These are phyloP conservation scores for Phytophthora pseudosyringae DNA, from an alignment of 352 stramenopile genomes.

Conservation along the genomic window DNA sequence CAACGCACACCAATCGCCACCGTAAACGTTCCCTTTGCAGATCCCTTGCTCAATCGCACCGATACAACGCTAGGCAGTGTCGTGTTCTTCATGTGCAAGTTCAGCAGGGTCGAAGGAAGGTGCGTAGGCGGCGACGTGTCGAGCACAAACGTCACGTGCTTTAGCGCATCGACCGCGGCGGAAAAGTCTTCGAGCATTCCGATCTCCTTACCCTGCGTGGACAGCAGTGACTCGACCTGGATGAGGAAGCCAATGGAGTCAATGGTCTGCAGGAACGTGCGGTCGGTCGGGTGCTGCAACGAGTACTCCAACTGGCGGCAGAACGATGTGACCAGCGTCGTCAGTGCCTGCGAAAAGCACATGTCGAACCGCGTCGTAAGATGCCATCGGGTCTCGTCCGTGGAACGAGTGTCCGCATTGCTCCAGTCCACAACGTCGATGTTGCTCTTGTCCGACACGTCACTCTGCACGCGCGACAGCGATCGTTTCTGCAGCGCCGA, in stretches of 20 bases:
- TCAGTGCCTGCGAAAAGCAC: slow-evolving; percentile 81
- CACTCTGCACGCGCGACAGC: slow-evolving; percentile 56
- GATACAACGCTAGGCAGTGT: slow-evolving; percentile 77
- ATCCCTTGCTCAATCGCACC: slow-evolving; percentile 64
- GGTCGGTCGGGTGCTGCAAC: slow-evolving; percentile 66
- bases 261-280: slow-evolving; percentile 64
- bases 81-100: slow-evolving; percentile 81
- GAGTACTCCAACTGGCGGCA: slow-evolving; percentile 74
- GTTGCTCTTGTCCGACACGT: slow-evolving; percentile 42
- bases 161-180: slow-evolving; percentile 79
- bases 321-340: slow-evolving; percentile 75
- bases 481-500: slow-evolving; percentile 62
- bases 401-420: slow-evolving; percentile 46
- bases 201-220: slow-evolving; percentile 94
- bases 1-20: slow-evolving; percentile 71
- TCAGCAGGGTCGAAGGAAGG: slow-evolving; percentile 71
- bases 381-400: slow-evolving; percentile 80
- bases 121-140: slow-evolving; percentile 67
- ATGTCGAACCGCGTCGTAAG: slow-evolving; percentile 80
- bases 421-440: slow-evolving; percentile 59
- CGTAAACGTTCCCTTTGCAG: slow-evolving; percentile 51
- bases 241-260: slow-evolving; percentile 82
- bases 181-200: slow-evolving; percentile 95
- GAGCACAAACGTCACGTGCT: slow-evolving; percentile 70
- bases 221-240: slow-evolving; percentile 93